Evolutionary conservation across 163 green algal species (phyloP), one percentile per base, ranked within the genome.

Genomic region (Scenedesmus sp.): DNA sequence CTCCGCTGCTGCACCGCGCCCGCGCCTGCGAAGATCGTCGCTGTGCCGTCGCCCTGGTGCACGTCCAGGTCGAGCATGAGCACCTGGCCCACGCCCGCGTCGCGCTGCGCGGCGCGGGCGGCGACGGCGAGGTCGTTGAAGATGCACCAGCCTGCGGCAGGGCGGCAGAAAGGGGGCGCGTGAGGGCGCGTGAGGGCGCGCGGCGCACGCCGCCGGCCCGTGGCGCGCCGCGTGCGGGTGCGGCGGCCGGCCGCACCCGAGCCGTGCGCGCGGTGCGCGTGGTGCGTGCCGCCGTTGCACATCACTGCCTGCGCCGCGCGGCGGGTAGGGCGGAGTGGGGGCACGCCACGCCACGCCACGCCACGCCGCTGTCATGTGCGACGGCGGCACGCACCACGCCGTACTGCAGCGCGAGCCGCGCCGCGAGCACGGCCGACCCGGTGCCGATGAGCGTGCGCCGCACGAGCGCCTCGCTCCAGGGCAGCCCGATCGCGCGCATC

Each of bases 31-130:
- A 83, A 83, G 26, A 92, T 90, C 22, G 80, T 60, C 5, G 91
- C 92, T 7, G 88, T 95, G 62, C 92, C 92, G 66, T 96, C 92
- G 0, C 91, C 91, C 82, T 96, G 91, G 70, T 96, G 92, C 13
- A 96, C 92, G 64, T 97, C 93, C 36, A 96, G 74, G 74, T 96
- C 93, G 0, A 96, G 39, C 63, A 83, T 74, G 22, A 96, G 53
- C 33, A 95, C 56, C 33, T 85, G 77, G 0, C 60, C 63, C 24
- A 90, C 51, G n/a, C 84, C 85, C 39, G 75, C 70, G 45, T 92
- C 84, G 17, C 87, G 81, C 69, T 91, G 87, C 20, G 80, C 78
- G 7, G 62, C 63, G 15, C 79, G 80, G 14, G 83, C 87, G 6
- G 88, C 85, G 14, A 91, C 85, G 1, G 82, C 88, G 51, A 84